Base-by-base conservation (phyloP, 2,329 filamentous ascomycete genomes). In the Colletotrichum horii region DNA sequence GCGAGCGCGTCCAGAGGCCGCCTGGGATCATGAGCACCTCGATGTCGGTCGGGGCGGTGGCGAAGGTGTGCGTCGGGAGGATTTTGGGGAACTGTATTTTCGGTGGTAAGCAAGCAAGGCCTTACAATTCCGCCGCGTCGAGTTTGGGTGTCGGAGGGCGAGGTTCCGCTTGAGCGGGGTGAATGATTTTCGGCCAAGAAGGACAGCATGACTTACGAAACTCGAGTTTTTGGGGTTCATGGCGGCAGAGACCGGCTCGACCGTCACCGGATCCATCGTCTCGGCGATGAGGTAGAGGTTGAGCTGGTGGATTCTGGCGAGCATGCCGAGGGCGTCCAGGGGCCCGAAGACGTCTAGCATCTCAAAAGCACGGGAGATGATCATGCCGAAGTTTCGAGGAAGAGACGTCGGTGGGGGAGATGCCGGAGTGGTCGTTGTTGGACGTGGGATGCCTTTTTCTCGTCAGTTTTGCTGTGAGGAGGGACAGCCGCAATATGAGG, bases 1-100 rank as follows among this genome's bases (percentile, higher is more conserved):
- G 6, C 1, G 84, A 71, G n/a, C 73, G 64, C 62, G 73, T 75
- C 69, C 70, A 75, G 32, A 75, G 70, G 1, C 91, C 90, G 4
- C 91, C 91, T 0, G 91, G 91, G 14, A 93, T 80, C 16, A 93
- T 79, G 55, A 93, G 82, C 15, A 92, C 87, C 60, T 92, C 90
- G 0, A 91, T 80, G 14, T 75, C 73, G 8, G 85, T 72, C 0
- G 88, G 88, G 0, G 87, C 83, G 0, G 80, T 80, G 36, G 80
- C 83, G 74, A 89, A 89, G 0, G 89, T 91, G 78, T 80, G 81
- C n/a, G 81, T 80, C 2, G 81, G 79, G 22, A 78, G 77, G 22
- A 81, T 43, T 15, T 56, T 19, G 56, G 73, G 70, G 56, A 73
- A 75, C 73, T 75, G 34, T 64, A 9, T 28, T 36, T 56, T 56